phyloP scores from a whole-genome alignment of 805 yeast species.

The Isabelozyma heimii region DNA sequence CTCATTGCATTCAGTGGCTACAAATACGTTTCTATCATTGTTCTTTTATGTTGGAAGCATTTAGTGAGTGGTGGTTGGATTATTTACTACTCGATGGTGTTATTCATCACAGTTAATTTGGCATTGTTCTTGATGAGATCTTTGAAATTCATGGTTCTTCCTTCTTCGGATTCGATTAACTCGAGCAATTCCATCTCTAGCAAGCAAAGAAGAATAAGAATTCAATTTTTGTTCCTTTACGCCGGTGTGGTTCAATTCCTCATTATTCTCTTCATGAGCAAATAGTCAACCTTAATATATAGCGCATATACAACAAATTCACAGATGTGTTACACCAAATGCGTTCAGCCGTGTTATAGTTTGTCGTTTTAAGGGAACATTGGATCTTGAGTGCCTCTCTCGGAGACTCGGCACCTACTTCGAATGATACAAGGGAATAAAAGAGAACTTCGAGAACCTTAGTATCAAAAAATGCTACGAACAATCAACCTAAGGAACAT shows the following conservation, averaged over 20 bases:
- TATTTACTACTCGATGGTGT: conserved; percentile 32
- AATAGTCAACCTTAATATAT: conserved; percentile 7
- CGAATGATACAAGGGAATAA: no score
- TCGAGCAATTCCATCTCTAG: conserved; percentile 59
- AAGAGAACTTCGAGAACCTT: no score
- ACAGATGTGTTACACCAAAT: no score
- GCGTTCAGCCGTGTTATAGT: no score
- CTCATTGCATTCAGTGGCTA: conserved; percentile 88
- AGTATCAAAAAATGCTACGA: no score
- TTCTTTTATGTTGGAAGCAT: conserved; percentile 53
- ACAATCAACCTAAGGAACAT: no score
- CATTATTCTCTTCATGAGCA: conserved; percentile 68
- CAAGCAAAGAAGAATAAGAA: conserved; percentile 72
- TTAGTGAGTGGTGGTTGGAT: conserved; percentile 34
- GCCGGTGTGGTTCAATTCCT: conserved; percentile 77
- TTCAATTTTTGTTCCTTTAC: conserved; percentile 83
- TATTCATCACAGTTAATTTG: conserved; percentile 44
- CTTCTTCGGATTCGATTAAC: conserved; percentile 42
- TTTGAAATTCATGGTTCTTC: conserved; percentile 64
- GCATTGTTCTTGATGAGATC: conserved; percentile 66
- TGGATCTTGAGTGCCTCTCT: no score
- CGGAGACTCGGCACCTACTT: no score
- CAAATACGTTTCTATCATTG: conserved; percentile 79
- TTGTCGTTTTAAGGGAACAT: no score
- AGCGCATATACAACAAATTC: no score